Percentiles rank a stretch among this genome's conserved stretches.
Evolutionary conservation across 345 rosid genomes (phyloP).

Genomic region (Pugionium dolabratum): DNA sequence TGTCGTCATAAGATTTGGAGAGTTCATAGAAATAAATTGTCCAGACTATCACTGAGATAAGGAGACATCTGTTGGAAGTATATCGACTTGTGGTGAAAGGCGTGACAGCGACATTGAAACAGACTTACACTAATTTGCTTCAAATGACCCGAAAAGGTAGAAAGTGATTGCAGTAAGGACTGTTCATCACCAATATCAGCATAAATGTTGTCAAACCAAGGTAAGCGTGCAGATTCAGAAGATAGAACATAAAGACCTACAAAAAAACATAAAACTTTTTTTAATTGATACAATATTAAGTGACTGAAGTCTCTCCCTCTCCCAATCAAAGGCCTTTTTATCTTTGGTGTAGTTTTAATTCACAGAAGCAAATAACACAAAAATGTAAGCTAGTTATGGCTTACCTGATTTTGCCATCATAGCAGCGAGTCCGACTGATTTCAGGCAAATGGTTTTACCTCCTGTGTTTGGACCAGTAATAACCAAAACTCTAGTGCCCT

Average conservation of each 20-base stretch:
- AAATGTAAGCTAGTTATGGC: not conserved
- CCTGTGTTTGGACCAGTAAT: constrained; percentile 98
- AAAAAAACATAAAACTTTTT: constrained; percentile 5
- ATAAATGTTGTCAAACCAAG: constrained; percentile 92
- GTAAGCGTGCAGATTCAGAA: constrained; percentile 78
- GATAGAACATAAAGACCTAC: constrained; percentile 85
- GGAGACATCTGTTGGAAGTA: constrained; percentile 13
- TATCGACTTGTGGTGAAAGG: not conserved
- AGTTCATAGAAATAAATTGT: constrained; percentile 3
- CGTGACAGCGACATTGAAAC: constrained; percentile 22
- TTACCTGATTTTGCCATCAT: constrained; percentile 97
- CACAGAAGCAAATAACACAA: constrained; percentile 10
- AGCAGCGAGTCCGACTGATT: constrained; percentile 90
- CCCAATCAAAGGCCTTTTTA: not conserved
- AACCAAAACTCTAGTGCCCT: constrained; percentile 70
- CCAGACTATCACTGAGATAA: not conserved
- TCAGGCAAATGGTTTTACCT: constrained; percentile 89
- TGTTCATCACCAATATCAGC: constrained; percentile 98
- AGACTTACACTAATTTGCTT: constrained; percentile 82
- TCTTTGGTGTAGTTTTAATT: not conserved
- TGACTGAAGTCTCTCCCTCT: not conserved
- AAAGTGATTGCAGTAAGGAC: constrained; percentile 83
- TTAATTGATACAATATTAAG: not conserved
- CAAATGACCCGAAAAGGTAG: constrained; percentile 94
- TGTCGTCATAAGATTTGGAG: not conserved